Base-by-base conservation (phyloP, 441 rosid species). In the Rhodomyrtus psidioides region DNA sequence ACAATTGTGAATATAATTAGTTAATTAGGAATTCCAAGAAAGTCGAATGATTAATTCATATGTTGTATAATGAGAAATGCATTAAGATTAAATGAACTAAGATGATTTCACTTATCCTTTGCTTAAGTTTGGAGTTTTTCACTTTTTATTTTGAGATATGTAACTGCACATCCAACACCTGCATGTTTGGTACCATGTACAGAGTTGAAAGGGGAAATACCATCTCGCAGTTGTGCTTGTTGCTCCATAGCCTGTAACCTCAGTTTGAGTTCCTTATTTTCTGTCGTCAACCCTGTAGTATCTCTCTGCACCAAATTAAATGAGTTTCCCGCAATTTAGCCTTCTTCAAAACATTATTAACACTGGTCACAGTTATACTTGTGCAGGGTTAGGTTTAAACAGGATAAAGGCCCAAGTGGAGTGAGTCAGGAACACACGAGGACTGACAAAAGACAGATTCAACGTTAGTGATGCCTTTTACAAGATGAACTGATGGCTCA, bases 181-280 rank as follows among this genome's bases (percentile, higher is more conserved):
- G 6, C 46, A 65, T 65, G 46, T 65, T 65, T 65, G 49, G 46
- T 65, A 65, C 14, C 21, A 21, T 55, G 30, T 27, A 53, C 12
- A 82, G 53, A 83, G 34, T n/a, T 15, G 49, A 34, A 28, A 55
- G 56, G 75, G 83, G 86, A 87, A 82, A 15, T 91, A 93, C 95
- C 95, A 79, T 93, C 97, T 87, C 95, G 92, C 86, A 97, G 97
- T 60, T 96, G 93, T 79, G 98, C 96, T 90, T 97, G 98, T 90
- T 96, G 98, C 91, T 96, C 97, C 96, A 96, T 91, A 55, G 99
- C 99, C 90, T 97, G 97, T 81, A 97, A 90, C 84, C 98, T 94
- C 94, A 97, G 88, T 89, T 94, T 97, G 85, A 97, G 95, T 88
- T 96, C 98, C 91, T 95, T 97, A 83, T 97, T 97, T 91, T 94